Evolutionary conservation across 495 filamentous ascomycete species (phyloP), one percentile per base, ranked within the genome.

Genomic region (Trichocladium uniseriatum): DNA sequence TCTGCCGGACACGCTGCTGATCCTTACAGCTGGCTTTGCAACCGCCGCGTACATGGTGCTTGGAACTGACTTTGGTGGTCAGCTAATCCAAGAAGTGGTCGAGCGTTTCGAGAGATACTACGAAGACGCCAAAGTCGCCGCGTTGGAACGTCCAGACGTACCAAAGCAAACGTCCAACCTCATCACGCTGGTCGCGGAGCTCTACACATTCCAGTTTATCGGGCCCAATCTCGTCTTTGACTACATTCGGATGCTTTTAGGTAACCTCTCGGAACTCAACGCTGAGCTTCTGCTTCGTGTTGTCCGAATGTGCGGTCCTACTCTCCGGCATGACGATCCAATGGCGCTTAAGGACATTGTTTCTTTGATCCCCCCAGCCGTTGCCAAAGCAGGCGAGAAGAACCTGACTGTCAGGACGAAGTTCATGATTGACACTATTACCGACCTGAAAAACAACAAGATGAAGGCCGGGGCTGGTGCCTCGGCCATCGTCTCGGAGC

Each of bases 351-450:
- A 94, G 65, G 87, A 95, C 51, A 94, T 98, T 47, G 84, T 95
- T 9, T 58, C 84, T 16, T 74, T 86, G 45, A 79, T 95, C 47
- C 86, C 89, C 55, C 79, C 80, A 10, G 77, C 82, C 8, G 76
- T 88, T 11, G 67, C 78, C 6, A 80, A 77, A 42, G 69, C 72
- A 28, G 85, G 83, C 28, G 82, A 86, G 61, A 70, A 72, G 15
- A 81, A 76, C 38, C 71, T 95, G 15, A 91, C 88, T 13, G 85
- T 94, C 10, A 82, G 92, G 41, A 95, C 90, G 1, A 94, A 85
- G 53, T 97, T 96, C 68, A 97, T 97, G 94, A 89, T 98, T 40
- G 92, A 97, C 53, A 90, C 84, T 2, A 92, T 98, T 61, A 89
- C 86, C 51, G 84, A 92, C 58, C 73, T 97, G 24, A 95, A 94